Conservation (phyloP, 1,284 basidiomycete genomes). For the Pisolithus thermaeus region DNA sequence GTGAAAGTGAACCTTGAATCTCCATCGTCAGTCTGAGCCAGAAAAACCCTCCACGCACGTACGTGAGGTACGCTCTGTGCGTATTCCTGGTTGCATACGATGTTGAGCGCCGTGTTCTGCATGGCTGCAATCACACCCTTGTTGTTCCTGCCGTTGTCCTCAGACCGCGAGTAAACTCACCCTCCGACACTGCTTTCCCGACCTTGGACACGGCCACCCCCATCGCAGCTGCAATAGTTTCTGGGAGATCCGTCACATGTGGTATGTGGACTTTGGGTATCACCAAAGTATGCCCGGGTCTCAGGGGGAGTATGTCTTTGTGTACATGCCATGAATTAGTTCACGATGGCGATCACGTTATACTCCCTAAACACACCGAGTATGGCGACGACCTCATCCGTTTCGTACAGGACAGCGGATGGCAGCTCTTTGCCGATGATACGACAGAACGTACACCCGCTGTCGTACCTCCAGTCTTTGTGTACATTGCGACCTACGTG, state of each 20-base stretch:
- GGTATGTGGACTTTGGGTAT: conserved; percentile 61
- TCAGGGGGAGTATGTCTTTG: conserved; percentile 37
- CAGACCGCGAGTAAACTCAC: conserved; percentile 27
- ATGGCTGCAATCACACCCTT: conserved; percentile 38
- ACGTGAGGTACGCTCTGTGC: conserved; percentile 79
- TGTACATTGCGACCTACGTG: conserved; percentile 44
- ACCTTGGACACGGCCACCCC: conserved; percentile 58
- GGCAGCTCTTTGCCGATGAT: conserved; percentile 47
- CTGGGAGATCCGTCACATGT: conserved; percentile 58
- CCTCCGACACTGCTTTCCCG: conserved; percentile 55
- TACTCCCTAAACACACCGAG: conserved; percentile 40
- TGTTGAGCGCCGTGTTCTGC: conserved; percentile 61
- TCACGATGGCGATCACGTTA: background rate
- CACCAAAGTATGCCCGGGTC: conserved; percentile 62
- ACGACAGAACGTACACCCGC: conserved; percentile 55
- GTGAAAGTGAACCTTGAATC: conserved; percentile 67
- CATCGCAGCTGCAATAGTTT: conserved; percentile 52
- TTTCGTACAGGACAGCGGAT: conserved; percentile 53
- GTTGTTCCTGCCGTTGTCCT: background rate
- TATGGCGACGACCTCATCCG: conserved; percentile 62
- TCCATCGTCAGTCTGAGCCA: conserved; percentile 1
- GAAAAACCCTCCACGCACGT: conserved; percentile 17
- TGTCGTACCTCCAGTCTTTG: conserved; percentile 40
- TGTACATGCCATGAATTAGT: background rate
- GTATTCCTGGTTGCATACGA: conserved; percentile 78